phyloP scores from a whole-genome alignment of 495 filamentous ascomycete genomes.

The Symbiotaphrina buchneri region DNA sequence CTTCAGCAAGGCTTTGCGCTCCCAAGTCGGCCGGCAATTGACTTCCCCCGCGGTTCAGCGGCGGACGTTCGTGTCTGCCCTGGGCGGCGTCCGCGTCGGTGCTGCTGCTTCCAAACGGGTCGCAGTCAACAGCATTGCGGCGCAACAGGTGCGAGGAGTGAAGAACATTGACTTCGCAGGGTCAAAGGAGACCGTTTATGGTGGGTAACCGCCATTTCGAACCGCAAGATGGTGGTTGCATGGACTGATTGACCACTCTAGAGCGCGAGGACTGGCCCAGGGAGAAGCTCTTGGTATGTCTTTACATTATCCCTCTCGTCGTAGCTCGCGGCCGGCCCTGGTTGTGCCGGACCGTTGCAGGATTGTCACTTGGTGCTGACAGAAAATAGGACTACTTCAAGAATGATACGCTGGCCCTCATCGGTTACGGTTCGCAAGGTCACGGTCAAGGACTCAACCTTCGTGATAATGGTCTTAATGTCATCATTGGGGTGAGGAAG shows the following conservation, averaged over 20 bases:
- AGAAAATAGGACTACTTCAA: constrained; percentile 79
- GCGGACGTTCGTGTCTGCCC: constrained; percentile 45
- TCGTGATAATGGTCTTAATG: constrained; percentile 95
- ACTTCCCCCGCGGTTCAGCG: constrained; percentile 32
- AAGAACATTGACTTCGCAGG: constrained; percentile 94
- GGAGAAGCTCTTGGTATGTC: constrained; percentile 79
- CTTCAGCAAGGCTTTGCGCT: constrained; percentile 63
- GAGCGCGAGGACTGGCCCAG: constrained; percentile 96
- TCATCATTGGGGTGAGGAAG: constrained; percentile 96
- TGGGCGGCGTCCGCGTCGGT: constrained; percentile 23
- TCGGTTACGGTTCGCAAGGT: constrained; percentile 96
- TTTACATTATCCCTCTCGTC: neutral
- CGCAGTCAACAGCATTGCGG: constrained; percentile 20
- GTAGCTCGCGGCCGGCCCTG: too few species aligned
- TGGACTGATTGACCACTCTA: too few species aligned
- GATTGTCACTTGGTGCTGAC: neutral
- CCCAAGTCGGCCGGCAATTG: constrained; percentile 43
- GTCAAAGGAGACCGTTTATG: constrained; percentile 76
- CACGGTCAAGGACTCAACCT: constrained; percentile 98
- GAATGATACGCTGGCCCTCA: constrained; percentile 95
- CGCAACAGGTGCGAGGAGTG: constrained; percentile 50
- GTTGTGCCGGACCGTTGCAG: too few species aligned
- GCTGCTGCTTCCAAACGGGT: constrained; percentile 23
- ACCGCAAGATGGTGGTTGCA: constrained; percentile 4
- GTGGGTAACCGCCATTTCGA: constrained; percentile 19